These are phyloP conservation scores for Populus ilicifolia DNA, from an alignment of 345 rosid genomes.

Conservation along the genomic window DNA sequence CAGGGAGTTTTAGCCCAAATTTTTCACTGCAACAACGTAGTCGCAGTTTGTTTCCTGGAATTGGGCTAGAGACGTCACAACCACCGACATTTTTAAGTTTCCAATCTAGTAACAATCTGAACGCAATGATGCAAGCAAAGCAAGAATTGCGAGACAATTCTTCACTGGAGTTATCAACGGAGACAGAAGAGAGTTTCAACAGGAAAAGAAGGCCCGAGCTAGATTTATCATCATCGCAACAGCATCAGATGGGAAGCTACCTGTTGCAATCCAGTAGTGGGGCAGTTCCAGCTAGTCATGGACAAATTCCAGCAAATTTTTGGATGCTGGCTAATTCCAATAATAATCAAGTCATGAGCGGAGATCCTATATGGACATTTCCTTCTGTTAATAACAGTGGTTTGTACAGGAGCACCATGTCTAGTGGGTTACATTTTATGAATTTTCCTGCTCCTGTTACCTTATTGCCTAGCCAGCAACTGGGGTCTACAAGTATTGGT, in stretches of 20 bases:
- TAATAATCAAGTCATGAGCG: slow-evolving; percentile 55
- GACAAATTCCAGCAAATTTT: slow-evolving; percentile 76
- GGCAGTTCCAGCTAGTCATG: slow-evolving; percentile 50
- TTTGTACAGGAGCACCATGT: slow-evolving; percentile 64
- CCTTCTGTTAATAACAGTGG: slow-evolving; percentile 61
- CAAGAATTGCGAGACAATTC: slow-evolving; percentile 47
- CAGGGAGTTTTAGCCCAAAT: slow-evolving; percentile 56
- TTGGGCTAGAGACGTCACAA: slow-evolving; percentile 37
- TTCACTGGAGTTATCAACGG: slow-evolving; percentile 43
- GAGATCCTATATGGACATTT: slow-evolving; percentile 89
- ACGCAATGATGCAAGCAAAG: slow-evolving; percentile 52
- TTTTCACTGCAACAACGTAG: slow-evolving; percentile 47
- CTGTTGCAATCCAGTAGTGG: slow-evolving; percentile 64
- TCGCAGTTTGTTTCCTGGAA: slow-evolving; percentile 53
- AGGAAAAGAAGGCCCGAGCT: slow-evolving; percentile 62
- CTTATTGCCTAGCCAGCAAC: slow-evolving; percentile 67
- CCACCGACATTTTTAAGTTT: slow-evolving; percentile 70
- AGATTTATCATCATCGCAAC: slow-evolving; percentile 39
- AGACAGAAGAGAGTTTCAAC: slow-evolving; percentile 43
- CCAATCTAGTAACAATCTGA: slow-evolving; percentile 50
- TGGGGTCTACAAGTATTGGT: slow-evolving; percentile 41
- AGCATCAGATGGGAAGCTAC: slow-evolving; percentile 63
- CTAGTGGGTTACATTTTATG: slow-evolving; percentile 93
- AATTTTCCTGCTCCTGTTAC: slow-evolving; percentile 87
- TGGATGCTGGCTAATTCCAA: slow-evolving; percentile 82